These are phyloP conservation scores for Colletotrichum sp. DNA, from an alignment of 2,329 filamentous ascomycete genomes.

Conservation along the genomic window DNA sequence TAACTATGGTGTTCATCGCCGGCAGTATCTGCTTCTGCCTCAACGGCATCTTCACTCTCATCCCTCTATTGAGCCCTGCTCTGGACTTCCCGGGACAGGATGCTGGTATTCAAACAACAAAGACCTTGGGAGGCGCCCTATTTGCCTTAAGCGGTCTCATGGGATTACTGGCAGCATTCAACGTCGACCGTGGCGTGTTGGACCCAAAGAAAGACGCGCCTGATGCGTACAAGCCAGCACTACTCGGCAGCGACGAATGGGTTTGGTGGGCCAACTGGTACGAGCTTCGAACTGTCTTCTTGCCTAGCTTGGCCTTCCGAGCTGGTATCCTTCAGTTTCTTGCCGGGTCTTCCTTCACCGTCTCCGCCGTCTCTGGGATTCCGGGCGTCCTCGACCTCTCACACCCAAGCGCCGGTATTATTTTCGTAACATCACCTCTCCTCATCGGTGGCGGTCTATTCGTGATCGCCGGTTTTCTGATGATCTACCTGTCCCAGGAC, in stretches of 20 bases:
- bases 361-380: conserved; percentile 2
- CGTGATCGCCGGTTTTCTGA: conserved; percentile 1
- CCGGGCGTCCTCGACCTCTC: conserved; percentile 14
- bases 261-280: conserved; percentile 5
- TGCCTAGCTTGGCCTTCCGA: conserved; percentile 1
- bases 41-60: conserved; percentile 9
- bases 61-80: not conserved
- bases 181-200: conserved; percentile 1
- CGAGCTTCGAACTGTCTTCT: not conserved
- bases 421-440: conserved; percentile 11
- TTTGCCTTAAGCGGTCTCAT: not conserved
- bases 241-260: conserved; percentile 13
- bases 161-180: conserved; percentile 8
- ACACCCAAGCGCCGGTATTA: not conserved
- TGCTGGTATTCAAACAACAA: not conserved
- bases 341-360: conserved; percentile 1
- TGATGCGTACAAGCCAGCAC: conserved; percentile 8
- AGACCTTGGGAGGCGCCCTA: not conserved
- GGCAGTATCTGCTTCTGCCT: not conserved
- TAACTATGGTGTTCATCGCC: conserved; percentile 4
- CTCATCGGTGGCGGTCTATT: conserved; percentile 14
- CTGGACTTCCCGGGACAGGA: not conserved
- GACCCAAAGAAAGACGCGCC: conserved; percentile 13
- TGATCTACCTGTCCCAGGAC: conserved; percentile 10
- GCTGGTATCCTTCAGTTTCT: conserved; percentile 11